Evolutionary conservation across 73 alveolate species (phyloP), one percentile per base, ranked within the genome.

Genomic region (Paramecium tetraurelia): DNA sequence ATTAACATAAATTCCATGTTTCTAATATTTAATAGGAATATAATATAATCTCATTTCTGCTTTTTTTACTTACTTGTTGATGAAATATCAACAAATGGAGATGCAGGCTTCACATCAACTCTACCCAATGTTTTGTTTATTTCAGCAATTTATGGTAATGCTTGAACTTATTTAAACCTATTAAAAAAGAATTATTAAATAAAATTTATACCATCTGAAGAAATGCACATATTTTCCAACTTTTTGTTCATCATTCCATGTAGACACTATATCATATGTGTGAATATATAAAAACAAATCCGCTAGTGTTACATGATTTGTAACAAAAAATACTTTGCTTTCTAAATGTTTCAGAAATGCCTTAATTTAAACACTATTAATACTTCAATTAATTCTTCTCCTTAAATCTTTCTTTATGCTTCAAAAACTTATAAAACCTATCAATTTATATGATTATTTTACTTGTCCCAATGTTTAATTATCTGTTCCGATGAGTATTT

Each of bases 151-250:
- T 80, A 5, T 20, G 90, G 90, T 44, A 44, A 80, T 11, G 70
- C 21, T 80, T 80, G 50, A 24, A 80, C 48, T 80, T 36, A 85
- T 85, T 59, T 85, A 85, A 85, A 85, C 83, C 85, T 85, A 41
- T 53, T 8, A 85, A 36, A 43, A 58, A 53, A 59, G 59, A 41
- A 40, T 70, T 18, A 31, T 63, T 33, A 63, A 63, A 31, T 63
- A 12, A 27, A 12, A 41, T 89, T n/a, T 53, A 53, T 53, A 89
- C 94, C 94, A 89, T 89, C 94, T 71, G 44, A 71, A 89, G 68
- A 44, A 59, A 89, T 89, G 86, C 20, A 70, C 75, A 59, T 38
- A 40, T 33, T 68, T 41, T 59, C 92, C 70, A 14, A 21, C 24
- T 46, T 59, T 46, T 14, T 77, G 59, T 22, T 89, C 94, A 31